A percentile compares a stretch with the other conserved stretches of the same genome.
These are phyloP conservation scores for Syzygium malaccense DNA, from an alignment of 441 rosid species.

Conservation along the genomic window DNA sequence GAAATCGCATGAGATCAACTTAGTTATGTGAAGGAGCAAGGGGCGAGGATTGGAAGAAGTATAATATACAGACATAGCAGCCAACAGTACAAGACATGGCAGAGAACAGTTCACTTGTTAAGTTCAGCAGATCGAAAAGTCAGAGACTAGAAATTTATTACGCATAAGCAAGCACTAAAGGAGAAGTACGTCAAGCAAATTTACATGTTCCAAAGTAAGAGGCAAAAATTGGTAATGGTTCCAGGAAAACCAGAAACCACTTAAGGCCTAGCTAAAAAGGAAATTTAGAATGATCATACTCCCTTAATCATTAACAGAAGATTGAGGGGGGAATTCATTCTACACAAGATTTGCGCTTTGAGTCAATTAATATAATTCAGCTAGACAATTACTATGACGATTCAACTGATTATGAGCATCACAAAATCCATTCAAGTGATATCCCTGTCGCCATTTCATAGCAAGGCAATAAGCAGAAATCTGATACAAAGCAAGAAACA, in stretches of 20 bases:
- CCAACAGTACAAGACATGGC: background rate
- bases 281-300: background rate
- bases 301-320: background rate
- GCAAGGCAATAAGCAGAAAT: background rate
- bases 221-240: background rate
- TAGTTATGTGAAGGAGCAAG: background rate
- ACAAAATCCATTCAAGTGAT: background rate
- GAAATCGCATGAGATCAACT: background rate
- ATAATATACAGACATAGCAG: background rate
- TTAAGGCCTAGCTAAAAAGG: background rate
- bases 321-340: background rate
- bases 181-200: background rate
- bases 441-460: background rate
- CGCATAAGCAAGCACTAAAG: background rate
- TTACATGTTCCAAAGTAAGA: background rate
- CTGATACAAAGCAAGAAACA: background rate
- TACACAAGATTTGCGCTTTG: background rate
- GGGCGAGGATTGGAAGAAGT: background rate
- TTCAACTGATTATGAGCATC: background rate
- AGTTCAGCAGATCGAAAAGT: background rate
- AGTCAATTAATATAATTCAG: background rate
- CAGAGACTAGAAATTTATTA: background rate
- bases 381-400: background rate
- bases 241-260: background rate
- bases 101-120: background rate